These are phyloP conservation scores for Magnaporthiopsis rhizophila DNA, from an alignment of 2,329 filamentous ascomycete genomes.

Conservation along the genomic window DNA sequence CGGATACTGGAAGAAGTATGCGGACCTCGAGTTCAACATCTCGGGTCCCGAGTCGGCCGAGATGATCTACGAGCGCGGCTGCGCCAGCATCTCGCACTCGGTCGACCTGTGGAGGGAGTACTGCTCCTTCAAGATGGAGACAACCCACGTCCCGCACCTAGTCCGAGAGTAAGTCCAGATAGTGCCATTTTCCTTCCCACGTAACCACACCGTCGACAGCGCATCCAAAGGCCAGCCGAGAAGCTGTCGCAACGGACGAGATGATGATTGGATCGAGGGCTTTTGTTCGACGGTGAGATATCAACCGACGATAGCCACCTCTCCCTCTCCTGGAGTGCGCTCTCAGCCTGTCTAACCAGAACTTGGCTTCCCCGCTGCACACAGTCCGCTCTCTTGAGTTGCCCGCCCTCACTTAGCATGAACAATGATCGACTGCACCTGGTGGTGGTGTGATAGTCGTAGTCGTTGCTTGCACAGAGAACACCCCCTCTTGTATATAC, in stretches of 20 bases:
- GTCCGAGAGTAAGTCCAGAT: slow-evolving; percentile 97
- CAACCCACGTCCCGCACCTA: slow-evolving; percentile 85
- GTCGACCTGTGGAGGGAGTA: slow-evolving; percentile 97
- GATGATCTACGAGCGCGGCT: slow-evolving; percentile 94
- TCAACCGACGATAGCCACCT: slow-evolving; percentile 6
- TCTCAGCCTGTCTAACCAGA: slow-evolving; percentile 7
- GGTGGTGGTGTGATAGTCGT: slow-evolving; percentile 40
- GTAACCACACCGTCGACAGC: slow-evolving; percentile 28
- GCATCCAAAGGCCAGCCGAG: slow-evolving; percentile 12
- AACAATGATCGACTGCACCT: slow-evolving; percentile 29
- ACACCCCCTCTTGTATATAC: slow-evolving; percentile 48
- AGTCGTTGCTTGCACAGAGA: slow-evolving; percentile 36
- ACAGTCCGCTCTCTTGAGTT: slow-evolving; percentile 14
- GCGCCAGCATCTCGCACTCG: slow-evolving; percentile 85
- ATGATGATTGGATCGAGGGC: slow-evolving; percentile 1
- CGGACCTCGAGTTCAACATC: slow-evolving; percentile 93
- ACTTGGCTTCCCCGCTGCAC: slow-evolving; percentile 7
- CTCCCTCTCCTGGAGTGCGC: slow-evolving; percentile 8
- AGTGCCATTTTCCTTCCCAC: slow-evolving; percentile 56
- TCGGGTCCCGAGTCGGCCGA: slow-evolving; percentile 94
- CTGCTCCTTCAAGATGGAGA: slow-evolving; percentile 96
- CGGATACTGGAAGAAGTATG: slow-evolving; percentile 99
- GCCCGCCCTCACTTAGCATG: slow-evolving; percentile 24
- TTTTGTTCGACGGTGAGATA: slow-evolving; percentile 8
- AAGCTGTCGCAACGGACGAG: slow-evolving; percentile 3